Conservation (phyloP, 2,329 filamentous ascomycete species). For the Colletotrichum kahawae region DNA sequence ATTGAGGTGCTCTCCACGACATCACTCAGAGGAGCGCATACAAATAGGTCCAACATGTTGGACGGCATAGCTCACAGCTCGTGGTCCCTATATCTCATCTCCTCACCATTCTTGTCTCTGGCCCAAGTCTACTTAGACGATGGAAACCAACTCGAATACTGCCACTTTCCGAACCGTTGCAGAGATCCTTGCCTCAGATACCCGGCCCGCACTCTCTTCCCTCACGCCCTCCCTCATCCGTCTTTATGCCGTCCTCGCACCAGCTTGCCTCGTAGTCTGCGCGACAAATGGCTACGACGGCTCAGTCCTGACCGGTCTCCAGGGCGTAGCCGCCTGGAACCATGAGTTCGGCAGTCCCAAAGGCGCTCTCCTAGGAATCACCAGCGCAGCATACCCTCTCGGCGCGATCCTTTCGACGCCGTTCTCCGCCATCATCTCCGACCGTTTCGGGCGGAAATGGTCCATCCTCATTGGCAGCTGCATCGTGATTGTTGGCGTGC, state of each 20-base stretch:
- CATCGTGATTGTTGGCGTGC: slow-evolving; percentile 33
- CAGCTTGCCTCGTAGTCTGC: neutral
- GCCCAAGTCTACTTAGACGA: neutral
- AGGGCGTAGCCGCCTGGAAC: slow-evolving; percentile 39
- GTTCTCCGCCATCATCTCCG: slow-evolving; percentile 40
- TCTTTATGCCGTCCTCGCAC: neutral
- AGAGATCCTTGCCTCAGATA: neutral
- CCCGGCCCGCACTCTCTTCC: neutral
- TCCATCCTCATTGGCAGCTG: slow-evolving; percentile 39
- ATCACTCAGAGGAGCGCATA: neutral
- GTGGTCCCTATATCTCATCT: neutral
- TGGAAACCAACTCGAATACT: neutral
- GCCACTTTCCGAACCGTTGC: neutral
- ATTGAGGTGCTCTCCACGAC: neutral
- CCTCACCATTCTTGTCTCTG: neutral
- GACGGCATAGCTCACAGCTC: neutral
- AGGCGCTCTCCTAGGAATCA: slow-evolving; percentile 38
- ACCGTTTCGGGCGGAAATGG: slow-evolving; percentile 42
- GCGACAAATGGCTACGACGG: slow-evolving; percentile 21
- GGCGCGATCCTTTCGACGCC: slow-evolving; percentile 42
- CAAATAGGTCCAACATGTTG: neutral
- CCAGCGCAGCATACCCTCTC: slow-evolving; percentile 41
- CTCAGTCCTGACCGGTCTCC: slow-evolving; percentile 45
- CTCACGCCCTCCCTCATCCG: neutral
- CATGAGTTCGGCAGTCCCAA: slow-evolving; percentile 36